phyloP scores from a whole-genome alignment of 169 alveolate species.

The Cryptosporidium baileyi region DNA sequence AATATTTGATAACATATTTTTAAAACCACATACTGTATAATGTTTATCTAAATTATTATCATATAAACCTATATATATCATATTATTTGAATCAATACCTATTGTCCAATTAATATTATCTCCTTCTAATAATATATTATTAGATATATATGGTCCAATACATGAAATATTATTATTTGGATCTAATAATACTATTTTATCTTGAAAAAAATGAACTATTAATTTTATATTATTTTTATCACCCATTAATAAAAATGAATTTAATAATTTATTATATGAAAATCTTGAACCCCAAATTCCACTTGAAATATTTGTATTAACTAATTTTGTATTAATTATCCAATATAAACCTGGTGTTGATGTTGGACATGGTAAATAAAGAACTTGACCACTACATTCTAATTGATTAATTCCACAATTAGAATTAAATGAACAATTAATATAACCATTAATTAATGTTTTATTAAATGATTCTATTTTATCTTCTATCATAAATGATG shows the following conservation, averaged over 20 bases:
- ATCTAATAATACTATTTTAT: conserved; percentile 21
- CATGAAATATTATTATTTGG: conserved; percentile 4
- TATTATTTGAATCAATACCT: conserved; percentile 36
- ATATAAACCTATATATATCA: conserved; percentile 41
- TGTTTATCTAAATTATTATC: not conserved
- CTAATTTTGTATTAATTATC: conserved; percentile 1
- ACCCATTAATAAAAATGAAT: not conserved
- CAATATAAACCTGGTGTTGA: conserved; percentile 36
- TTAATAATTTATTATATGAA: not conserved
- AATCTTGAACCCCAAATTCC: not conserved
- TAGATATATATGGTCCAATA: conserved; percentile 44
- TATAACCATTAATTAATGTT: conserved; percentile 1
- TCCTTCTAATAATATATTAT: not conserved
- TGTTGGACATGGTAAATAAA: conserved; percentile 27
- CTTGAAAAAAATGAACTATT: conserved; percentile 6
- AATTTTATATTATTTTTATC: not conserved
- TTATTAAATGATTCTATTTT: not conserved
- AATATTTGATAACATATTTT: not conserved
- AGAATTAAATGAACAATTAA: conserved; percentile 38
- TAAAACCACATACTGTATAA: conserved; percentile 27
- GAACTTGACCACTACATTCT: conserved; percentile 19
- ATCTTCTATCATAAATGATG: conserved; percentile 24
- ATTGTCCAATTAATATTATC: conserved; percentile 7
- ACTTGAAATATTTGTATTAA: not conserved
- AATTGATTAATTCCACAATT: conserved; percentile 1